Evolutionary conservation across 2,329 filamentous ascomycete genomes (phyloP), one percentile per base, ranked within the genome.

Genomic region (Zasmidium cellare): DNA sequence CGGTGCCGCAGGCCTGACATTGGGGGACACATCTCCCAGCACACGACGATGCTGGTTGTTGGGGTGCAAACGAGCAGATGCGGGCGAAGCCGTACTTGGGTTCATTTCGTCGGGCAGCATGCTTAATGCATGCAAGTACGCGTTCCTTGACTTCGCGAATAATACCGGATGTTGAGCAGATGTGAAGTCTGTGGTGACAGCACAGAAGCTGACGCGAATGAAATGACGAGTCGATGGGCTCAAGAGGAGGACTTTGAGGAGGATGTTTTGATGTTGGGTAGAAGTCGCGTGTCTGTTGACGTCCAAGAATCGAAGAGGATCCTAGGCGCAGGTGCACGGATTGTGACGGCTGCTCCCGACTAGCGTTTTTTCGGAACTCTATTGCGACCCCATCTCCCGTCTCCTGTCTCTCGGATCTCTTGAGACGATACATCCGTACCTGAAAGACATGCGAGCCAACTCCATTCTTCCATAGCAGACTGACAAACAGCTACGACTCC

Each of bases 11-110:
- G 54, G 59, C 58, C 67, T 63, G 45, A 68, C 58, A 51, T 73
- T 73, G 16, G 70, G 65, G 35, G 70, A 72, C 22, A 72, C 53
- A 48, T 71, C 69, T 45, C 67, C 69, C 23, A 73, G 65, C 9
- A 69, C 61, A 47, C 65, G 65, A 24, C 62, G 58, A 53, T 46
- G 24, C 51, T 48, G 45, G 25, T 53, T 38, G 55, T 51, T 57
- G 62, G 57, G 16, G 11, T 24, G 20, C 28, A 51, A 53, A 51
- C 48, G 55, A 53, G 49, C 9, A n/a, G 51, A 35, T 51, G 55
- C 49, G 46, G 54, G 23, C 24, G n/a, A 23, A 23, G 18, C 45
- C 41, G 24, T 25, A 20, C 19, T 19, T 20, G 38, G 11, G 16
- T 41, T 41, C 35, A 41, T 41, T 41, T 41, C 35, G 35, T 41